Evolutionary conservation across 305 asterid genomes (phyloP), one percentile per base, ranked within the genome.

Genomic region (Plantago rigida): DNA sequence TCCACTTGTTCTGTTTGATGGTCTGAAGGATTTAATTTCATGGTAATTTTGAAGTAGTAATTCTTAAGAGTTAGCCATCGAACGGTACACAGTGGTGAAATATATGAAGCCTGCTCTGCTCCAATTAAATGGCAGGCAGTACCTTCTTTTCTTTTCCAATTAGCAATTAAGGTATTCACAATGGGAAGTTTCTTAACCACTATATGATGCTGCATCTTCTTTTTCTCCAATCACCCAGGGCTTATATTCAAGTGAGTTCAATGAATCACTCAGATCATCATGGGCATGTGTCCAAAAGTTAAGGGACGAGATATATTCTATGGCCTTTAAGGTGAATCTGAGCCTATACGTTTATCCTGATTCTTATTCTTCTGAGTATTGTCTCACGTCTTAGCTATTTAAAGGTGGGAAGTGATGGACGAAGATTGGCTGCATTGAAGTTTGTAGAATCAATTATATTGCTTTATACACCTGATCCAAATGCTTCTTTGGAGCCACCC

Each of bases 401-500:
- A 64, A 72, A 91, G 96, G 82, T 70, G 79, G 95, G 86, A 74
- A 77, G 77, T 75, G 96, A 92, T 67, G 95, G 98, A 54, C 85
- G 88, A 78, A 84, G 92, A 75, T 75, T 88, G 72, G 87, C 93
- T 24, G 98, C 96, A 0, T 77, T 92, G 75, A 88, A 88, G 81
- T 92, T 92, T 76, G 89, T 92, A 63, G 95, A 86, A 75, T 76
- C 90, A 14, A 84, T 84, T 52, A 82, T 92, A 72, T 75, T 92
- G 53, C 96, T 88, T 71, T 92, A 86, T 73, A 86, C 98, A n/a
- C 89, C 95, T 61, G 91, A 91, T 78, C 98, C 98, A 52, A 75
- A 69, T 75, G 95, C 83, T 70, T 75, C 86, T 48, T 78, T 73
- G 74, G 93, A 79, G 81, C 94, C 96, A 70, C 83, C 96, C 6